These are phyloP conservation scores for Cercospora berteroae DNA, from an alignment of 2,329 filamentous ascomycete genomes.

Conservation along the genomic window DNA sequence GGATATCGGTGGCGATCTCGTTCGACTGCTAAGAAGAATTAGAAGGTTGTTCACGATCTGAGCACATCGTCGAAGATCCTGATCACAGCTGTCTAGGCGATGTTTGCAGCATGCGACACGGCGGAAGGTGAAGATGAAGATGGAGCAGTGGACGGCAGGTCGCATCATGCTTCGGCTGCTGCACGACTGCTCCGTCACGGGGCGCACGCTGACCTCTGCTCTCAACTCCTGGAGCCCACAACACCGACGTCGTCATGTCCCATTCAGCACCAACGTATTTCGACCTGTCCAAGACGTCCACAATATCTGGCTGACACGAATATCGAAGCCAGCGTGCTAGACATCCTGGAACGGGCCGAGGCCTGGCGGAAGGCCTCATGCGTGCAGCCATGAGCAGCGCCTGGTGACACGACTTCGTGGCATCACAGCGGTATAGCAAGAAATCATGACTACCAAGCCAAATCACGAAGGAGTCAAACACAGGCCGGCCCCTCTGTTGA, in stretches of 20 bases:
- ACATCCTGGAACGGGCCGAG: background rate
- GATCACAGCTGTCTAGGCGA: background rate
- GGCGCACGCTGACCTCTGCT: conserved; percentile 1
- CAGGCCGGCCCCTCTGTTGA: conserved; percentile 19
- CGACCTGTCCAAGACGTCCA: background rate
- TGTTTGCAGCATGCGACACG: background rate
- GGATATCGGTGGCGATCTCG: background rate
- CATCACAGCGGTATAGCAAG: background rate
- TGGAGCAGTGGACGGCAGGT: background rate
- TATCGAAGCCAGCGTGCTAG: background rate
- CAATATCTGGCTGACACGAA: background rate
- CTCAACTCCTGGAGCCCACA: background rate
- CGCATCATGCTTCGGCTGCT: background rate
- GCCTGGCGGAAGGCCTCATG: background rate
- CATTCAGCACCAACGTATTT: background rate
- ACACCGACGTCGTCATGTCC: background rate
- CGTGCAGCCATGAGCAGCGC: conserved; percentile 12
- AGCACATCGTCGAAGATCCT: background rate
- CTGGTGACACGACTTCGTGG: conserved; percentile 2
- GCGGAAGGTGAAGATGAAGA: conserved; percentile 1
- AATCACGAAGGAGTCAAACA: conserved; percentile 13
- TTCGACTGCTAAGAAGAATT: background rate
- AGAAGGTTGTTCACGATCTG: background rate
- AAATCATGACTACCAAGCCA: conserved; percentile 14
- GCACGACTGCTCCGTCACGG: background rate